Evolutionary conservation across 306 rosid species (phyloP).

Genomic region (Biancaea sappan): DNA sequence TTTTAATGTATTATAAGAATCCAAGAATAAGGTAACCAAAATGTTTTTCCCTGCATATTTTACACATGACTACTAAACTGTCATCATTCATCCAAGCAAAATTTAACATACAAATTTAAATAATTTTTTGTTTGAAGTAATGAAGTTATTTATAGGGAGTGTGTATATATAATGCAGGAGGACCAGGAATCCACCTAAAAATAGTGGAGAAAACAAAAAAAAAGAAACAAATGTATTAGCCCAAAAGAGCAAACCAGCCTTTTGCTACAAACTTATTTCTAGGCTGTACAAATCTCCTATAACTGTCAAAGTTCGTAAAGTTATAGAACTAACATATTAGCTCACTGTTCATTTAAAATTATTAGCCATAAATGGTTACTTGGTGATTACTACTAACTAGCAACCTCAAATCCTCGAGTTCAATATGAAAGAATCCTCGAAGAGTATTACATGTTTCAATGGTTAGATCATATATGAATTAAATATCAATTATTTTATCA

Average conservation of each 20-base stretch:
- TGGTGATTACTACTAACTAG: constrained; percentile 21
- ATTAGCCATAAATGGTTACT: background rate
- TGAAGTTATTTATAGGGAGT: background rate
- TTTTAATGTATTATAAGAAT: background rate
- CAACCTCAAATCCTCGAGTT: constrained; percentile 3
- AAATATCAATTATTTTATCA: constrained; percentile 11
- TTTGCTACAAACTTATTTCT: background rate
- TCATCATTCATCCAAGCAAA: constrained; percentile 7
- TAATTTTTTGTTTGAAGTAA: background rate
- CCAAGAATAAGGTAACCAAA: background rate
- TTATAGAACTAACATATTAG: background rate
- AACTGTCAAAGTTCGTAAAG: constrained; percentile 20
- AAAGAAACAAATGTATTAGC: background rate
- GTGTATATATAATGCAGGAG: background rate
- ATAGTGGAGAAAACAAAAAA: background rate
- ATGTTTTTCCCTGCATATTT: background rate
- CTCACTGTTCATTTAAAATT: constrained; percentile 13
- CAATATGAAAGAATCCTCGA: background rate
- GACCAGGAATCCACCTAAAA: background rate
- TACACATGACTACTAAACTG: background rate
- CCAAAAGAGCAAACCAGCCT: background rate
- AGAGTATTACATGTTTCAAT: background rate
- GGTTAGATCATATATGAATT: background rate
- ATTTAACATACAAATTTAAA: background rate
- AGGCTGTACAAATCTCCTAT: constrained; percentile 18